Evolutionary conservation across 345 rosid genomes (phyloP).

Genomic region (Linum lewisii): DNA sequence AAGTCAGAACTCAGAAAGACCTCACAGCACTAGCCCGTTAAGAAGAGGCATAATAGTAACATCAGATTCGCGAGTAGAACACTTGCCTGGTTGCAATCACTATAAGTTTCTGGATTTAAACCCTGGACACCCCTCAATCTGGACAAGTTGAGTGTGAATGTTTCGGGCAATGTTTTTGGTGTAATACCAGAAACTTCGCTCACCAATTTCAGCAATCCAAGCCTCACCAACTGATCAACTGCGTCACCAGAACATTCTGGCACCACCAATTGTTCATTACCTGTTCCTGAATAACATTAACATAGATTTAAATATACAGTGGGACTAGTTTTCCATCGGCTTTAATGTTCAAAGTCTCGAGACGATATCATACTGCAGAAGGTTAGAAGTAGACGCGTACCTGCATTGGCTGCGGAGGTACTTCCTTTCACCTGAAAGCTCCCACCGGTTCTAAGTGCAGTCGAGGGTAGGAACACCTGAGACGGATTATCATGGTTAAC

Average conservation of each 20-base stretch:
- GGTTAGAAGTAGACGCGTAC: slow-evolving; percentile 11
- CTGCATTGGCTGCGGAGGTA: slow-evolving; percentile 12
- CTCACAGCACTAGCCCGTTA: neutral
- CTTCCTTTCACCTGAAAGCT: slow-evolving; percentile 27
- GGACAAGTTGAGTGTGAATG: slow-evolving; percentile 49
- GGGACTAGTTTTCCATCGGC: slow-evolving; percentile 19
- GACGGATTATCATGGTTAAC: slow-evolving; percentile 34
- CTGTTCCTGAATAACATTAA: slow-evolving; percentile 22
- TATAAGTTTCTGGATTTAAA: slow-evolving; percentile 67
- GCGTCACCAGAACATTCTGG: slow-evolving; percentile 62
- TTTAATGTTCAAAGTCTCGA: slow-evolving; percentile 20
- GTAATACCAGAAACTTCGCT: slow-evolving; percentile 51
- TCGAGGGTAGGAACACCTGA: slow-evolving; percentile 31
- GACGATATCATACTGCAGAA: too few species aligned
- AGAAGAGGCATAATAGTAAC: neutral
- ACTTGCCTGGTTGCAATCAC: slow-evolving; percentile 62
- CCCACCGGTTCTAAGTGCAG: slow-evolving; percentile 73
- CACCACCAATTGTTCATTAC: slow-evolving; percentile 16
- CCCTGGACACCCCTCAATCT: slow-evolving; percentile 69
- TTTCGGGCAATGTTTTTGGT: slow-evolving; percentile 55
- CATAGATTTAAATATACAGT: neutral
- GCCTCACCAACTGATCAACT: slow-evolving; percentile 60
- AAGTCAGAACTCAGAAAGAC: slow-evolving; percentile 4
- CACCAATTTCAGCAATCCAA: slow-evolving; percentile 71
- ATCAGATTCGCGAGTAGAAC: too few species aligned